Base-by-base conservation (phyloP, 2,329 filamentous ascomycete genomes). In the Hypoxylon sp. region DNA sequence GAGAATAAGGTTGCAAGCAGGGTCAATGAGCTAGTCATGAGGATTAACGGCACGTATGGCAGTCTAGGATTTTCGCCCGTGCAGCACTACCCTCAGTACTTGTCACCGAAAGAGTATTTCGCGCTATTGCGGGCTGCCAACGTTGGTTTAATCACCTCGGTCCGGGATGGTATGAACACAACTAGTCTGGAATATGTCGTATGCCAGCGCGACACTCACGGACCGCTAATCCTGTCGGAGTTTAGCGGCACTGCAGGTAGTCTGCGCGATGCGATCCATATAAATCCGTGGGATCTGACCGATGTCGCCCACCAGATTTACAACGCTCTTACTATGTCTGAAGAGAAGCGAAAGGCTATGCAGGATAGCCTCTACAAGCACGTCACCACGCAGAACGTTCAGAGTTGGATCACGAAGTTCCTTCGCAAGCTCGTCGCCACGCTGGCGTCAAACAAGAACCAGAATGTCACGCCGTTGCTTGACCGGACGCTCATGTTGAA, bases 141-240 rank as follows among this genome's bases (percentile, higher is more conserved):
- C 78, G 93, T 98, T 72, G 95, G 94, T 3, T 85, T 98, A 55
- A 98, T 98, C 80, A 98, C 96, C 6, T 97, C 93, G 73, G 94
- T 98, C 21, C 90, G 95, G 67, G 96, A 98, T 79, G 95, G 95
- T 65, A 98, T 98, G 94, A 98, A 98, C 83, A 98, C 95, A 0
- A 97, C 94, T 19, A 97, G 93, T 78, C 84, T 98, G 73, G 96
- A 98, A 80, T 98, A 98, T 78, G 90, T 98, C 63, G 88, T 97
- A 64, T 97, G 93, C 79, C 95, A 98, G 80, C 92, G 93, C 75
- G 91, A 96, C 70, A 91, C 90, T 62, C 90, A 94, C 73, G 93
- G 94, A 0, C 95, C 94, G 1, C 84, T 98, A 51, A 98, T 98
- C 72, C 88, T 98, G 24, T 98, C 96, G 13, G 95, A 98, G 79